Evolutionary conservation across 2,329 filamentous ascomycete species (phyloP).

Genomic region (Aspergillus amoenus): DNA sequence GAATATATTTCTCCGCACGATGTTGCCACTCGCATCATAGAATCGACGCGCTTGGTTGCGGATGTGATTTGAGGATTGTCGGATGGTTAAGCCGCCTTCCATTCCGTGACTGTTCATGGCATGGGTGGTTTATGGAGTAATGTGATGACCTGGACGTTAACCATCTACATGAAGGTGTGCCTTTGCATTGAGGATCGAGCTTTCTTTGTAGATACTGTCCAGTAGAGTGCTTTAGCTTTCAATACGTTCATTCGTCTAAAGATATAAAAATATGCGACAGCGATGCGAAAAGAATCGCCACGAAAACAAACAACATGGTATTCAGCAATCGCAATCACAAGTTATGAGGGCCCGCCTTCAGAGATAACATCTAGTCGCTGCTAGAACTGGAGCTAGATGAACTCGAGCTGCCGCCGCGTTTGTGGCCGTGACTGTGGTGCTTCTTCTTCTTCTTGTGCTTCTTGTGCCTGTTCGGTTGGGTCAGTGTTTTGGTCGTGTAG

Average conservation of each 20-base stretch:
- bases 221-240: neutral
- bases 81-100: neutral
- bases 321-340: neutral
- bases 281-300: neutral
- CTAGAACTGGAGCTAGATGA: conserved; percentile 21
- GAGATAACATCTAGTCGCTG: conserved; percentile 18
- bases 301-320: neutral
- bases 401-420: conserved; percentile 12
- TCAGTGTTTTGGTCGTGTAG: conserved; percentile 7
- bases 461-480: conserved; percentile 19
- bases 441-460: conserved; percentile 29
- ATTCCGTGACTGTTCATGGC: neutral
- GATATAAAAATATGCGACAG: neutral
- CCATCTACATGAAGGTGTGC: neutral
- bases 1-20: neutral
- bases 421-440: conserved; percentile 24
- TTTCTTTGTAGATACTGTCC: neutral
- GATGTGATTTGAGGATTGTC: neutral
- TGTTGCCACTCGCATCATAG: neutral
- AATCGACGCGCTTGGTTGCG: neutral
- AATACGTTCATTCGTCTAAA: neutral
- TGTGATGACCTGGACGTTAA: neutral
- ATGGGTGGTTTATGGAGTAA: neutral
- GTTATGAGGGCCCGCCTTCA: neutral
- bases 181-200: neutral